A percentile compares a stretch with the other conserved stretches of the same genome.
These are phyloP conservation scores for Fraxinus nigra DNA, from an alignment of 305 asterid species.

Conservation along the genomic window DNA sequence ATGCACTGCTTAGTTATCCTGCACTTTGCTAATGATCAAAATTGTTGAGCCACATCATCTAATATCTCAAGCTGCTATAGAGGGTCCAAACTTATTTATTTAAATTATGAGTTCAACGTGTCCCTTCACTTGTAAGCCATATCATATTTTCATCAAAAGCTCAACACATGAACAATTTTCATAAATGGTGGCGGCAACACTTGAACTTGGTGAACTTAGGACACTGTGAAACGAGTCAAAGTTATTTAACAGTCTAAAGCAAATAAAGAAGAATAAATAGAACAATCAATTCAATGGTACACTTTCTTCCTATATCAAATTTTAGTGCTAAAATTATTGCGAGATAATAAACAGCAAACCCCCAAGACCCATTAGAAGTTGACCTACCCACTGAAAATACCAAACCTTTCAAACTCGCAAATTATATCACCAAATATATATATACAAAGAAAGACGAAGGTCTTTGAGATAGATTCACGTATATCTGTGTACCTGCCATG, in stretches of 20 bases:
- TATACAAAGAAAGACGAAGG: neutral
- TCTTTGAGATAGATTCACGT: neutral
- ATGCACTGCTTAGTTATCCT: neutral
- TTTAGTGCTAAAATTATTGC: neutral
- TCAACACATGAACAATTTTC: neutral
- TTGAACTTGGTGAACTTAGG: neutral
- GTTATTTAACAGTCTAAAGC: neutral
- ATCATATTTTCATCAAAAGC: neutral
- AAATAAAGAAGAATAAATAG: neutral
- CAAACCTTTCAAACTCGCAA: neutral
- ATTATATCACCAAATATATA: neutral
- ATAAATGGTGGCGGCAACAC: neutral
- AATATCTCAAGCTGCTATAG: neutral
- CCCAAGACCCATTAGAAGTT: constrained; percentile 16
- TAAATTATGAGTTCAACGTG: neutral
- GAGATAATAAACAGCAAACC: neutral
- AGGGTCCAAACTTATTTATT: neutral
- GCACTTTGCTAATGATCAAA: neutral
- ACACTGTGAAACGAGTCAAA: neutral
- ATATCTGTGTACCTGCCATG: constrained; percentile 42
- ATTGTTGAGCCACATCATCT: neutral
- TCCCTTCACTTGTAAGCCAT: neutral
- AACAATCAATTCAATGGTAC: neutral
- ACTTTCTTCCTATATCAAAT: neutral
- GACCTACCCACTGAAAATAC: constrained; percentile 18